Conservation (phyloP, 2,329 filamentous ascomycete genomes). For the Xylariaceae sp. region DNA sequence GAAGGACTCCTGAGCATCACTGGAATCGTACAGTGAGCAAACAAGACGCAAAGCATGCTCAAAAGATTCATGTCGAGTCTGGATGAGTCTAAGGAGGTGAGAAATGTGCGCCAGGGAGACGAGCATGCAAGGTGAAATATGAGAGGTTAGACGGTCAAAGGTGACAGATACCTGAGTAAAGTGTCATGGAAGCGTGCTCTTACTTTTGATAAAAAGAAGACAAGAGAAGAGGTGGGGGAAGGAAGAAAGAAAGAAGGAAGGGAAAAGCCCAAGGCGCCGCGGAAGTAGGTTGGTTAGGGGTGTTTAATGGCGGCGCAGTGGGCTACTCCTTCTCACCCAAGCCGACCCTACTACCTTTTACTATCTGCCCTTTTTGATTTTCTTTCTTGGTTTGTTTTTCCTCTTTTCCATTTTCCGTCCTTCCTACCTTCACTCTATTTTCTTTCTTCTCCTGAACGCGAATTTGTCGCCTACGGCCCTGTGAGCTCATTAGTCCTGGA, state of each 20-base stretch:
- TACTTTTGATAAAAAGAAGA: no score
- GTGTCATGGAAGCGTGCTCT: no score
- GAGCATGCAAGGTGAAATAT: no score
- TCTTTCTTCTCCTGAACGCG: neutral
- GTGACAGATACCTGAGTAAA: no score
- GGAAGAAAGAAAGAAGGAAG: neutral
- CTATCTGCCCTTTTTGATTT: neutral
- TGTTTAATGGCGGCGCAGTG: neutral
- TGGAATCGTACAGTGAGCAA: neutral
- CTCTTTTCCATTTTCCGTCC: neutral
- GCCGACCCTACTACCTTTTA: neutral
- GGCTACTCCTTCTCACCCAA: conserved; percentile 8
- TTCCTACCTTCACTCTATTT: neutral
- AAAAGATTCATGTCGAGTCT: no score
- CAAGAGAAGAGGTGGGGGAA: neutral
- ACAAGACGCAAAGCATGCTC: neutral
- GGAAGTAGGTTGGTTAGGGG: conserved; percentile 2
- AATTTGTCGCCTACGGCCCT: neutral
- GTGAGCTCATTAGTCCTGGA: neutral
- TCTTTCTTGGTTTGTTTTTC: neutral
- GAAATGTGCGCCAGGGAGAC: no score
- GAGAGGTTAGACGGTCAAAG: no score
- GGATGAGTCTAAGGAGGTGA: no score
- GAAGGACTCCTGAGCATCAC: neutral
- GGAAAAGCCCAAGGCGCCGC: conserved; percentile 6